These are phyloP conservation scores for Sclerotiophoma versabilis DNA, from an alignment of 2,329 filamentous ascomycete species.

Conservation along the genomic window DNA sequence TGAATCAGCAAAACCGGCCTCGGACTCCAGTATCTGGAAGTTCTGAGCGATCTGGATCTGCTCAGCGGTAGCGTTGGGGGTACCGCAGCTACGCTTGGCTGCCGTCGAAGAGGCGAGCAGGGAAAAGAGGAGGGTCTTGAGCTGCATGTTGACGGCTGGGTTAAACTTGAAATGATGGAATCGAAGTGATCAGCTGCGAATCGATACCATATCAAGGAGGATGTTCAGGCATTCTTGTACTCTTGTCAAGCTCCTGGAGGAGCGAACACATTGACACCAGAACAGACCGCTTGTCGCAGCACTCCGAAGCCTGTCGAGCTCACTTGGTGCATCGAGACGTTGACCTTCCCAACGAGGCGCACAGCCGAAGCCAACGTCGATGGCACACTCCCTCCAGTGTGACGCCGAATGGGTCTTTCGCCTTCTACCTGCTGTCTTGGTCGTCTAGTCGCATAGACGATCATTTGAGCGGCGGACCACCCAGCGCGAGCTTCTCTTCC, in stretches of 20 bases:
- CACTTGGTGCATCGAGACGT: not conserved
- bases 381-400: constrained; percentile 1
- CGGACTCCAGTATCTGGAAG: constrained; percentile 21
- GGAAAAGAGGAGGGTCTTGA: constrained; percentile 19
- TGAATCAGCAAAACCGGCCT: constrained; percentile 8
- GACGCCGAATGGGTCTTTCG: not conserved
- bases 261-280: not conserved
- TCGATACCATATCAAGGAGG: constrained; percentile 12
- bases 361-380: constrained; percentile 1
- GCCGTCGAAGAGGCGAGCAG: constrained; percentile 13
- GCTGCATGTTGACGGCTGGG: constrained; percentile 16
- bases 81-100: constrained; percentile 24
- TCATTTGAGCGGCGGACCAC: not conserved
- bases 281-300: constrained; percentile 1
- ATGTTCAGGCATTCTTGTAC: constrained; percentile 9
- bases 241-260: not conserved
- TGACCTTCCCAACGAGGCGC: constrained; percentile 16
- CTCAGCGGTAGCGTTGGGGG: constrained; percentile 22
- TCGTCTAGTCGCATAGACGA: constrained; percentile 1
- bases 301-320: constrained; percentile 2
- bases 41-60: constrained; percentile 21
- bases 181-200: constrained; percentile 16
- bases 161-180: constrained; percentile 2
- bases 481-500: constrained; percentile 12
- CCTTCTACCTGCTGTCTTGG: constrained; percentile 12